A percentile compares a stretch with the other conserved stretches of the same genome.
These are phyloP conservation scores for Ustilago hordei DNA, from an alignment of 1,284 basidiomycete species.

Conservation along the genomic window DNA sequence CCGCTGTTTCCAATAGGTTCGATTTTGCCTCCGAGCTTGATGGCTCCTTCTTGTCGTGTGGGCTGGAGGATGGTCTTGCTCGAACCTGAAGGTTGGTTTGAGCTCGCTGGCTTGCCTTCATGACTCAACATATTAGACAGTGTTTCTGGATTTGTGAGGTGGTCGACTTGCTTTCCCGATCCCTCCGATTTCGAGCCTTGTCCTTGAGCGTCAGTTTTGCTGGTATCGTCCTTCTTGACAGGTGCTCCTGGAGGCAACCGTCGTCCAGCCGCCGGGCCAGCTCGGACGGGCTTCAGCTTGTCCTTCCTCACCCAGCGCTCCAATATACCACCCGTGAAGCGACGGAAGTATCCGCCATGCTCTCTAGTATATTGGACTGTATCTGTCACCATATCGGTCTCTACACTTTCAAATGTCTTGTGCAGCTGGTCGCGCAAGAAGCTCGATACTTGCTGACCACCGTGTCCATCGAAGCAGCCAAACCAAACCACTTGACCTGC, in stretches of 20 bases:
- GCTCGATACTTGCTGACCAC: slow-evolving; percentile 59
- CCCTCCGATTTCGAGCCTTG: background rate
- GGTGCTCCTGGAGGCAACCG: slow-evolving; percentile 18
- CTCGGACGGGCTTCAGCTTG: slow-evolving; percentile 51
- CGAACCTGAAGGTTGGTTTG: slow-evolving; percentile 14
- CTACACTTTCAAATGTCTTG: slow-evolving; percentile 58
- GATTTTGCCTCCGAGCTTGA: slow-evolving; percentile 37
- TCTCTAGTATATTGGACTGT: slow-evolving; percentile 65
- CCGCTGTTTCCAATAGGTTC: slow-evolving; percentile 9
- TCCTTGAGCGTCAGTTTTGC: background rate
- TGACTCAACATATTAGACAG: slow-evolving; percentile 38
- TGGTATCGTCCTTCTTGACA: slow-evolving; percentile 9
- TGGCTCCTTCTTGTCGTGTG: slow-evolving; percentile 25
- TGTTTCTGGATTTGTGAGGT: slow-evolving; percentile 32
- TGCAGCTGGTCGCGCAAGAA: slow-evolving; percentile 61
- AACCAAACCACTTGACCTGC: slow-evolving; percentile 68
- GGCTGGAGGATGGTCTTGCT: slow-evolving; percentile 37
- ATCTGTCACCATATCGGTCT: slow-evolving; percentile 62
- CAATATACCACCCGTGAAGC: slow-evolving; percentile 62
- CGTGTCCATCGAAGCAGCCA: slow-evolving; percentile 67
- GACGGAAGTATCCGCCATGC: slow-evolving; percentile 65
- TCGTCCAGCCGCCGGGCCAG: slow-evolving; percentile 33
- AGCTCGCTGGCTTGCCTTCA: slow-evolving; percentile 14
- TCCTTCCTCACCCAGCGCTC: slow-evolving; percentile 63
- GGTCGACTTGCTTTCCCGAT: slow-evolving; percentile 16